These are phyloP conservation scores for Cinnamomum chago DNA, from an alignment of 164 flowering plant genomes.

Conservation along the genomic window DNA sequence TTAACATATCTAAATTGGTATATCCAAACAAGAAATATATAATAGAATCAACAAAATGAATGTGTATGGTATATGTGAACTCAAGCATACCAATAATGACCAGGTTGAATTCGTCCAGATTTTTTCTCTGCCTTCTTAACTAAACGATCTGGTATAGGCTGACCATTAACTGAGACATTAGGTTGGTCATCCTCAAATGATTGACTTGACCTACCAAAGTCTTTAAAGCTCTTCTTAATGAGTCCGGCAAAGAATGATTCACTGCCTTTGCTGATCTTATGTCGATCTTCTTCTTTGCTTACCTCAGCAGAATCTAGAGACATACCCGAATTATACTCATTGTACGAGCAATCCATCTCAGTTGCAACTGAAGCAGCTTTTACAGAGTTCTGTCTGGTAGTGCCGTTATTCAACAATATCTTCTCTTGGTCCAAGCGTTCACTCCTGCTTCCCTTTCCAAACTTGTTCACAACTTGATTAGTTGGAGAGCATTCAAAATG, in stretches of 20 bases:
- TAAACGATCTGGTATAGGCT: constrained; percentile 53
- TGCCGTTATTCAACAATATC: constrained; percentile 17
- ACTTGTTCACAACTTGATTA: constrained; percentile 16
- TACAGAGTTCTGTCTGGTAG: constrained; percentile 29
- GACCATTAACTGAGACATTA: constrained; percentile 66
- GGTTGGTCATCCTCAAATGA: constrained; percentile 27
- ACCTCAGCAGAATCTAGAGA: constrained; percentile 40
- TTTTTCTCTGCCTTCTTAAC: constrained; percentile 83
- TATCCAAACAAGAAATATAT: neutral
- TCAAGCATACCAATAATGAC: constrained; percentile 72
- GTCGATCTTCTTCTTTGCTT: constrained; percentile 27
- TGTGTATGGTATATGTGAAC: neutral
- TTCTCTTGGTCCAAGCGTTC: constrained; percentile 31
- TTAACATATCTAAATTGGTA: neutral
- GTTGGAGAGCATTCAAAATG: constrained; percentile 29
- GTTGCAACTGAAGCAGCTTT: constrained; percentile 36
- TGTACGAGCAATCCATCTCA: constrained; percentile 39
- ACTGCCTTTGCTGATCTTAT: constrained; percentile 26
- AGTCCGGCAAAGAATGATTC: constrained; percentile 41
- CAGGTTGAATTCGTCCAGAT: constrained; percentile 78
- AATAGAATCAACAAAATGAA: too few relatives aligned
- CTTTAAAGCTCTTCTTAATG: constrained; percentile 38
- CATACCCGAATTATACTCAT: constrained; percentile 29
- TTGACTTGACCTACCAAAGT: constrained; percentile 33
- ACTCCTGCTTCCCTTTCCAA: constrained; percentile 30